These are phyloP conservation scores for Emmonsia crescens DNA, from an alignment of 2,329 filamentous ascomycete genomes.

Conservation along the genomic window DNA sequence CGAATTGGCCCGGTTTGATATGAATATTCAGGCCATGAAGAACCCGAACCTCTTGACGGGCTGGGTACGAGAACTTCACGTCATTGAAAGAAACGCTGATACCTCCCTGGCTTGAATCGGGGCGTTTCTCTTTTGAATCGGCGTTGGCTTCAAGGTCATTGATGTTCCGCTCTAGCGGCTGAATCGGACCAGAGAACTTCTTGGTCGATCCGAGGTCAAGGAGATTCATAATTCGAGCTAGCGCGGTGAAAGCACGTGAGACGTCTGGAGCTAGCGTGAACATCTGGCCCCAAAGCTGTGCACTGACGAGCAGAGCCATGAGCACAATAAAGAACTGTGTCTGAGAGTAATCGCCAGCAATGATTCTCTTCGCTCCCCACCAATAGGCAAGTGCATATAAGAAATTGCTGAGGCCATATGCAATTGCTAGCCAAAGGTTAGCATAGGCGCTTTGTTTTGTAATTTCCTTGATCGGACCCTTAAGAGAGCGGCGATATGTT, in stretches of 20 bases:
- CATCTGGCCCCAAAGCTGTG: slow-evolving; percentile 62
- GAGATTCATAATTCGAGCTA: slow-evolving; percentile 44
- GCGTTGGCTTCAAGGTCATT: slow-evolving; percentile 11
- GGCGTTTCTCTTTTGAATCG: slow-evolving; percentile 12
- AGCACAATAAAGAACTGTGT: slow-evolving; percentile 66
- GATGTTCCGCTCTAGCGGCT: not conserved
- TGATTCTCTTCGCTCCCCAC: slow-evolving; percentile 65
- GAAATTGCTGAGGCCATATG: slow-evolving; percentile 46
- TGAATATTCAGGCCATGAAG: slow-evolving; percentile 47
- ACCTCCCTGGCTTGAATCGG: slow-evolving; percentile 20
- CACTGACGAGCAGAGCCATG: slow-evolving; percentile 59
- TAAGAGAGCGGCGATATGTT: slow-evolving; percentile 36
- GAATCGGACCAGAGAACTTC: slow-evolving; percentile 13
- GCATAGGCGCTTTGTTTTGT: slow-evolving; percentile 38
- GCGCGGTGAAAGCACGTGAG: slow-evolving; percentile 53
- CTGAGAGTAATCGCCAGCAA: slow-evolving; percentile 53
- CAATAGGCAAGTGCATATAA: slow-evolving; percentile 69
- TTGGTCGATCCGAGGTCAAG: slow-evolving; percentile 28
- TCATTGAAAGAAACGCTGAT: slow-evolving; percentile 44
- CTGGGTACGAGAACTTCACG: slow-evolving; percentile 56
- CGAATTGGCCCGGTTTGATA: slow-evolving; percentile 35
- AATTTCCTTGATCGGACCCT: slow-evolving; percentile 40
- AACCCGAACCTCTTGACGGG: slow-evolving; percentile 49
- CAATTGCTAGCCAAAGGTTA: slow-evolving; percentile 37
- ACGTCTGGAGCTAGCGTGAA: slow-evolving; percentile 66